Evolutionary conservation across 2,329 filamentous ascomycete genomes (phyloP), one percentile per base, ranked within the genome.

Genomic region (Elsinoe australis): DNA sequence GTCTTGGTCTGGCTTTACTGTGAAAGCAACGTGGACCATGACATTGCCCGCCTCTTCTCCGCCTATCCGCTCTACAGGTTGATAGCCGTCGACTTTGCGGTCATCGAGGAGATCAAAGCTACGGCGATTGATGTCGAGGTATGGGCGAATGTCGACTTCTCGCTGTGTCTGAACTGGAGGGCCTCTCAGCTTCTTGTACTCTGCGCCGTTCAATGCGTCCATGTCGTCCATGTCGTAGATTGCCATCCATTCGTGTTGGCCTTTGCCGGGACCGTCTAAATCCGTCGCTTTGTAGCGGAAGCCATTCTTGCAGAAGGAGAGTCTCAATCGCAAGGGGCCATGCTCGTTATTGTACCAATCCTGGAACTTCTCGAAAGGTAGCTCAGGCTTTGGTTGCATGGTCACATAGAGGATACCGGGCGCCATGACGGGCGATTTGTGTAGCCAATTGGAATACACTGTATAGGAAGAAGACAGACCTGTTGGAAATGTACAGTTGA

Each of bases 291-390:
- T 75, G 67, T 88, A 94, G 34, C 87, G 82, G 57, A 92, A 82
- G 51, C 87, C 87, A 63, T 87, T 92, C 56, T 69, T 63, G 61
- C 89, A 80, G 58, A 83, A 80, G 3, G 85, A 79, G 10, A 94
- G 69, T 41, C 86, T 82, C 5, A 94, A 76, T 39, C 87, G 83
- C 12, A 81, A 78, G 14, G 87, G 87, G 47, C 87, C 87, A 68
- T 94, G 87, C 69, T 94, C 87, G 65, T 88, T 92, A 70, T 94
- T 89, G 71, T 94, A 94, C 85, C 86, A 90, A 63, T 94, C 86
- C 66, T 94, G 84, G 67, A 94, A 94, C 59, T 85, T 79, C 53
- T 78, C 72, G 39, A 75, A 66, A 49, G 81, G 71, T 57, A 87
- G 73, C 55, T 74, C 75, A 50, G 77, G 71, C 63, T 77, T 74